Evolutionary conservation across 2,329 filamentous ascomycete species (phyloP), one percentile per base, ranked within the genome.

Genomic region (Huntiella decipiens): DNA sequence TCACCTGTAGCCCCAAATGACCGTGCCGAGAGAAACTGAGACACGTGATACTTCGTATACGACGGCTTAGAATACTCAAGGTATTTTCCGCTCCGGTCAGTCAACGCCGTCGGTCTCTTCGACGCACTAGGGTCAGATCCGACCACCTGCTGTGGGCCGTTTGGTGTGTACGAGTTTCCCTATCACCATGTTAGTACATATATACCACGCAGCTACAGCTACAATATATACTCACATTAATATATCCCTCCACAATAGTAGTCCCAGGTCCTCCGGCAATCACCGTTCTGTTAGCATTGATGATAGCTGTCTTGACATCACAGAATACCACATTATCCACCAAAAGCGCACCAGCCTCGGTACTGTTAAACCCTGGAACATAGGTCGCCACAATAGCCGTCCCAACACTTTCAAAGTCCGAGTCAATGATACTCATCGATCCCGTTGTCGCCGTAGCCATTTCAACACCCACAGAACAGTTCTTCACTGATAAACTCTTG

Each of bases 391-490:
- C 43, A 36, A 46, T 46, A 3, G 41, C 48, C 28, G 42, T 31
- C 6, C 17, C 40, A 16, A 50, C 48, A 31, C 46, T 39, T 50
- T 62, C 68, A 51, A 91, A 75, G 46, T 68, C 70, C 61, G 77
- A 83, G 63, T 92, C 84, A 39, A 87, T 64, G 31, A 92, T 61
- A 33, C 83, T 67, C 17, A 87, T 73, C 0, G 82, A 88, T 34
- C 82, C 82, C 19, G 87, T 80, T 10, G 71, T 72, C 53, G 75
- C 63, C 44, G 63, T 61, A 43, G 66, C 68, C 67, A 85, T 78
- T 56, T 82, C 76, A 48, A 84, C 65, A 10, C 78, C 81, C 31
- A 81, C 65, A 7, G 63, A 63, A 55, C 77, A 81, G 55, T 79
- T 67, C 55, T 73, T 68, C 58, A 83, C 72, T 19, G 60, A 64